phyloP scores from a whole-genome alignment of 805 yeast species.

The Blastobotrys terrestris region DNA sequence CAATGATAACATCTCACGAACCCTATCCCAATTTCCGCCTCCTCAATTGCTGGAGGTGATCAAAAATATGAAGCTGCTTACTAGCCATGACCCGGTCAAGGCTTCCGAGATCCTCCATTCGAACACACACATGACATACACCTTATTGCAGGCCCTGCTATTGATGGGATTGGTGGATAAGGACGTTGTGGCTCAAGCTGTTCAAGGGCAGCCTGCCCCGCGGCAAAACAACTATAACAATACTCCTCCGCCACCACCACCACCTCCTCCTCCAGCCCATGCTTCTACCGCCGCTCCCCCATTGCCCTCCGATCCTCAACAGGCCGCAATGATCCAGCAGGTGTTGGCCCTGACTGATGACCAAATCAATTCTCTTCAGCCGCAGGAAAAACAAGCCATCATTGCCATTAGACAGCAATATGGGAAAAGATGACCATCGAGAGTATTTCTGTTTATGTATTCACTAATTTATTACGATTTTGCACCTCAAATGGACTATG shows the following conservation, averaged over 20 bases:
- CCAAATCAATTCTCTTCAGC: constrained; percentile 43
- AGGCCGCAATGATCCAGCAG: constrained; percentile 42
- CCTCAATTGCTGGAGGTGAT: constrained; percentile 44
- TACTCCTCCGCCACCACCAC: constrained; percentile 9
- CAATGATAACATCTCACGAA: constrained; percentile 39
- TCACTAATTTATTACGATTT: background rate
- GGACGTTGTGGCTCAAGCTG: constrained; percentile 22
- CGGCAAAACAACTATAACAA: constrained; percentile 5
- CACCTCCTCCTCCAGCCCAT: constrained; percentile 16
- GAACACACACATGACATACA: constrained; percentile 68
- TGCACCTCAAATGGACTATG: no score
- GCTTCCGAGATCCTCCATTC: constrained; percentile 54
- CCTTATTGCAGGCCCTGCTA: constrained; percentile 65
- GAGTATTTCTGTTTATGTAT: background rate
- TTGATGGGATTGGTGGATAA: constrained; percentile 33
- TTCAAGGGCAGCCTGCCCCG: constrained; percentile 14
- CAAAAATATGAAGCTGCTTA: constrained; percentile 52
- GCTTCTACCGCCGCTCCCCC: constrained; percentile 1
- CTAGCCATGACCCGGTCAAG: constrained; percentile 49
- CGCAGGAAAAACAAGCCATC: constrained; percentile 38
- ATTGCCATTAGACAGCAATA: constrained; percentile 21
- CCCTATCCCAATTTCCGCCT: constrained; percentile 46
- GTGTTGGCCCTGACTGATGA: constrained; percentile 45
- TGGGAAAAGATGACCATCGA: background rate
- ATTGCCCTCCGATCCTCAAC: constrained; percentile 31